Evolutionary conservation across 257 asterid genomes (phyloP).

Genomic region (Phtheirospermum japonicum): DNA sequence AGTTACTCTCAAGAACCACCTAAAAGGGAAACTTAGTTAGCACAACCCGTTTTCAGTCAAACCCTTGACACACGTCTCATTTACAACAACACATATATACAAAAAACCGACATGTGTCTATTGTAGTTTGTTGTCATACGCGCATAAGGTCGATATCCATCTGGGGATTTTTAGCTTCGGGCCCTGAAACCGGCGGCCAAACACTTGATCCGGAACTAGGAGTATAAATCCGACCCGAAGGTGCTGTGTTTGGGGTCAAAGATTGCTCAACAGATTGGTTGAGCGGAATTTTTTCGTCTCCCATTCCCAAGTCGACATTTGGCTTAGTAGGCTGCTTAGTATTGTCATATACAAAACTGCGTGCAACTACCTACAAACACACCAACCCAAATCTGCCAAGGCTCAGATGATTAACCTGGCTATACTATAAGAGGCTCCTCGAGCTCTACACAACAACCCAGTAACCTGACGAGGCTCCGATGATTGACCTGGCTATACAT

Average conservation of each 20-base stretch:
- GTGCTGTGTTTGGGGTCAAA: conserved; percentile 31
- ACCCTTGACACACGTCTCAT: conserved; percentile 37
- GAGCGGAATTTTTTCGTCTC: conserved; percentile 33
- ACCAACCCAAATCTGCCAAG: too few relatives aligned
- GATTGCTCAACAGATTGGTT: conserved; percentile 47
- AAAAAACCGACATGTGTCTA: conserved; percentile 39
- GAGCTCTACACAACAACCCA: too few relatives aligned
- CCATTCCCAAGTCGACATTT: conserved; percentile 39
- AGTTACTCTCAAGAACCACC: conserved; percentile 37
- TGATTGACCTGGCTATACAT: too few relatives aligned
- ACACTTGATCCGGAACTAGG: conserved; percentile 40
- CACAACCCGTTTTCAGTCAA: conserved; percentile 28
- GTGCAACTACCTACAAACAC: conserved; percentile 57
- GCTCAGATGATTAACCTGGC: too few relatives aligned
- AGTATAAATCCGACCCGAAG: conserved; percentile 40
- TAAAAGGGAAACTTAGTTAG: conserved; percentile 40
- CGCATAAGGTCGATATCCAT: conserved; percentile 76
- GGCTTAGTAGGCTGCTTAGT: conserved; percentile 60
- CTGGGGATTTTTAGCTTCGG: conserved; percentile 52
- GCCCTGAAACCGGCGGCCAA: conserved; percentile 63
- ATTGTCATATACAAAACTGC: conserved; percentile 78
- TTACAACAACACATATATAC: conserved; percentile 68
- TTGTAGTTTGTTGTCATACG: conserved; percentile 49
- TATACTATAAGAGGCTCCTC: too few relatives aligned
- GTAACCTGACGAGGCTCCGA: too few relatives aligned